Conservation (phyloP, 1,284 basidiomycete species). For the Schizopora paradoxa region DNA sequence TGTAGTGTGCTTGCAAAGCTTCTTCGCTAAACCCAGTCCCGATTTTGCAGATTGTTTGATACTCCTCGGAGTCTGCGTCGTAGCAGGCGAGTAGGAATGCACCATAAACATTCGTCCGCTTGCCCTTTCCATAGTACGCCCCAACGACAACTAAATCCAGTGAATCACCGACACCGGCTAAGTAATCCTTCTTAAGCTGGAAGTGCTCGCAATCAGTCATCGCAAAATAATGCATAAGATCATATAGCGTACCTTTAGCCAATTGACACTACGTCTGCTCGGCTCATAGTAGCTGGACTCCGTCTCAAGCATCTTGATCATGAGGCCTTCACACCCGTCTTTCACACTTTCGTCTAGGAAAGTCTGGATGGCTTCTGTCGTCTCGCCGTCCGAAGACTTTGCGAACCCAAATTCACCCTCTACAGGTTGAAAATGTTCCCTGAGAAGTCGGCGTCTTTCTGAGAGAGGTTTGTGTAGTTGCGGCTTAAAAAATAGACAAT, state of each 20-base stretch:
- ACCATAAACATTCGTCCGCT: slow-evolving; percentile 94
- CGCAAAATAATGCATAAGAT: not conserved
- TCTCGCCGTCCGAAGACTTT: slow-evolving; percentile 83
- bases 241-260: slow-evolving; percentile 77
- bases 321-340: slow-evolving; percentile 96
- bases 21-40: slow-evolving; percentile 98
- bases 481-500: slow-evolving; percentile 38
- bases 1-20: slow-evolving; percentile 76
- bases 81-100: slow-evolving; percentile 95
- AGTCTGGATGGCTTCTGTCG: slow-evolving; percentile 88
- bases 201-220: not conserved
- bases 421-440: slow-evolving; percentile 77
- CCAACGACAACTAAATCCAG: slow-evolving; percentile 97
- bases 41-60: slow-evolving; percentile 97
- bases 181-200: slow-evolving; percentile 95
- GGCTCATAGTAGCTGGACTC: slow-evolving; percentile 94
- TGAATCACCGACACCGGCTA: slow-evolving; percentile 96
- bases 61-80: slow-evolving; percentile 86
- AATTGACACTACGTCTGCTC: slow-evolving; percentile 91
- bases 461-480: slow-evolving; percentile 58
- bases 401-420: slow-evolving; percentile 92
- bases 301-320: slow-evolving; percentile 98
- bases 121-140: slow-evolving; percentile 96
- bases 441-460: slow-evolving; percentile 76
- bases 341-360: slow-evolving; percentile 97